A percentile compares a stretch with the other conserved stretches of the same genome.
These are phyloP conservation scores for Tagetes patula DNA, from an alignment of 129 eudicot genomes.

Conservation along the genomic window DNA sequence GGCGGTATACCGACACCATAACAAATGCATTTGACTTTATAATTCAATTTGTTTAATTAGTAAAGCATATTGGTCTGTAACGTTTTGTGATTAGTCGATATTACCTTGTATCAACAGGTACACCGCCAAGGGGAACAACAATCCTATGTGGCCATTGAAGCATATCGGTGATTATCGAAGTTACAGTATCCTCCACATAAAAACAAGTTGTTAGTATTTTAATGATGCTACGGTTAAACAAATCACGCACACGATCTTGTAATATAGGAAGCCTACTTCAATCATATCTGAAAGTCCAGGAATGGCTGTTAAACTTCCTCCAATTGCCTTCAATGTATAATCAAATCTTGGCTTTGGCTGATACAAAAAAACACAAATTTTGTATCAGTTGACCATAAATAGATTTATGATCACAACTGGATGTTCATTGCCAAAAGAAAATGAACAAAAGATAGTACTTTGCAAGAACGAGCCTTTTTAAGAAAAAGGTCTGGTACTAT, in stretches of 20 bases:
- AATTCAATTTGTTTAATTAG: too few species aligned
- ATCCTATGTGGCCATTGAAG: constrained; percentile 99
- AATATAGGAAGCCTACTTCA: constrained; percentile 53
- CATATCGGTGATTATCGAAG: constrained; percentile 80
- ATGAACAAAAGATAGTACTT: not conserved
- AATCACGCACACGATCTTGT: not conserved
- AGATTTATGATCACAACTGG: not conserved
- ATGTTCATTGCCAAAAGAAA: not conserved
- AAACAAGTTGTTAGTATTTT: not conserved
- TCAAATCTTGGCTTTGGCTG: constrained; percentile 99
- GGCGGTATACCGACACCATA: too few species aligned
- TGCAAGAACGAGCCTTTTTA: too few species aligned
- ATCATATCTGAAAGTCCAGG: constrained; percentile 98
- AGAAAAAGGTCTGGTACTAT: too few species aligned
- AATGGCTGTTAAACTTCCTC: constrained; percentile 95
- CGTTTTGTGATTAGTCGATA: not conserved
- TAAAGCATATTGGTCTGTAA: not conserved
- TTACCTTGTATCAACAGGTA: constrained; percentile 86
- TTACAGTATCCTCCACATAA: constrained; percentile 69
- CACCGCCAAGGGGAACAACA: constrained; percentile 97
- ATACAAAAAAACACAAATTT: constrained; percentile 11
- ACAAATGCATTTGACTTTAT: not conserved
- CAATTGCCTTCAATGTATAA: constrained; percentile 88
- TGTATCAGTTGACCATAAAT: constrained; percentile 8
- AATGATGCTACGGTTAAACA: constrained; percentile 1